Evolutionary conservation across 768 basidiomycete genomes (phyloP), one percentile per base, ranked within the genome.

Genomic region (Pilatotrama ljubarskyi): DNA sequence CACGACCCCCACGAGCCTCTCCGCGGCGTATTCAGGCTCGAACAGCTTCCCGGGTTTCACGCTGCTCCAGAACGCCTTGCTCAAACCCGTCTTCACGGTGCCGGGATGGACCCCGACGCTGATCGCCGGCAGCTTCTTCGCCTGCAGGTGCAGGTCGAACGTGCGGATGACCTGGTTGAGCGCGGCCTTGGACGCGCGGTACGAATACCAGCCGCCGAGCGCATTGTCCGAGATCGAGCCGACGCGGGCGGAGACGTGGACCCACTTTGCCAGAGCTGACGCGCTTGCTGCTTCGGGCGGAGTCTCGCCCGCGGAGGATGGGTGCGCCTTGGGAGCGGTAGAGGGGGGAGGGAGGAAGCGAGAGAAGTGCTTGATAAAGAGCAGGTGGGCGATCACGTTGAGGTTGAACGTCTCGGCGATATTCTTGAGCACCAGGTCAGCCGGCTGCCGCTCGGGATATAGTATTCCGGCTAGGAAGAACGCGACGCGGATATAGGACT

Each of bases 131-230:
- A 65, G 73, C 50, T 76, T 77, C 63, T 79, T 78, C 71, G 77
- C 73, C 65, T 79, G 70, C 36, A 86, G 72, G 55, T 85, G 77
- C 48, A 80, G 62, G 68, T 87, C 83, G 63, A 84, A 85, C 17
- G 83, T 85, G 62, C 80, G 82, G 68, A 85, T 68, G n/a, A 81
- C 78, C 64, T 86, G 84, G 64, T 87, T 85, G 48, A 87, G 78
- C 50, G 84, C 84, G 0, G 84, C 80, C 68, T 85, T 86, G 51
- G 83, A 84, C 18, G 82, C 75, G 25, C 84, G 81, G 68, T 85
- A 85, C 32, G 82, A 84, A 66, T 81, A 85, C 84, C 84, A 85
- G 37, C 84, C 85, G 17, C 84, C 84, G 22, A 75, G 76, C 24
- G 70, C 72, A 67, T 86, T 87, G 65, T 87, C 84, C 18, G 77